These are phyloP conservation scores for Helotiales sp. DNA, from an alignment of 2,329 filamentous ascomycete species.

Conservation along the genomic window DNA sequence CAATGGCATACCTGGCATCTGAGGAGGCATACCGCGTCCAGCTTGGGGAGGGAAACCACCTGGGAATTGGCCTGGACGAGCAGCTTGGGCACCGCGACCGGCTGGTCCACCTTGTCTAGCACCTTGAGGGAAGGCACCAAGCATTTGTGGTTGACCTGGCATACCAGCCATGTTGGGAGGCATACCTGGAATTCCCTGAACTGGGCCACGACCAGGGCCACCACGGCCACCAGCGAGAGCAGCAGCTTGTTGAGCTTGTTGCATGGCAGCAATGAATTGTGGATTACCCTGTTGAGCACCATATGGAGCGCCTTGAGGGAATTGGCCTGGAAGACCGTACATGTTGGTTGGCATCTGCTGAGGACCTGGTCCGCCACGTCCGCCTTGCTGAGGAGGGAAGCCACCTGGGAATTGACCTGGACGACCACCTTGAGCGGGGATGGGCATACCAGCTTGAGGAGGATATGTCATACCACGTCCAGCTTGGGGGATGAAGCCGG, in stretches of 20 bases:
- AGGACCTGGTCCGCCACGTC: conserved; percentile 80
- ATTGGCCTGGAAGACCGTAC: conserved; percentile 81
- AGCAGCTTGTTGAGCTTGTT: conserved; percentile 71
- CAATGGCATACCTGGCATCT: conserved; percentile 39
- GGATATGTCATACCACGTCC: conserved; percentile 72
- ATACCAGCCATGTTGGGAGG: conserved; percentile 70
- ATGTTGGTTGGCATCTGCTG: conserved; percentile 88
- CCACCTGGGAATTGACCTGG: conserved; percentile 83
- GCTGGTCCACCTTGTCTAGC: conserved; percentile 51
- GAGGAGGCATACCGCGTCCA: conserved; percentile 45
- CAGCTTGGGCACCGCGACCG: conserved; percentile 44
- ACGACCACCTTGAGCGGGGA: conserved; percentile 80
- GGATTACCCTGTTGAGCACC: conserved; percentile 80
- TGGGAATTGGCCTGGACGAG: conserved; percentile 44
- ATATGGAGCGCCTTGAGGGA: conserved; percentile 78
- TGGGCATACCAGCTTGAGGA: conserved; percentile 62
- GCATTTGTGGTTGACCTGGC: conserved; percentile 59
- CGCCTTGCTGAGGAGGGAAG: conserved; percentile 83
- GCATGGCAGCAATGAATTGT: conserved; percentile 81
- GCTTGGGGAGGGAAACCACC: conserved; percentile 45
- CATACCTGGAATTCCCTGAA: conserved; percentile 70
- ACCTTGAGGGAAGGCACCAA: conserved; percentile 54
- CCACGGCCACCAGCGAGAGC: conserved; percentile 52
- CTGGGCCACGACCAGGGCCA: conserved; percentile 61
- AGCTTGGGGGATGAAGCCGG: conserved; percentile 65